Evolutionary conservation across 768 basidiomycete genomes (phyloP), one percentile per base, ranked within the genome.

Genomic region (Tylopilus sp.): DNA sequence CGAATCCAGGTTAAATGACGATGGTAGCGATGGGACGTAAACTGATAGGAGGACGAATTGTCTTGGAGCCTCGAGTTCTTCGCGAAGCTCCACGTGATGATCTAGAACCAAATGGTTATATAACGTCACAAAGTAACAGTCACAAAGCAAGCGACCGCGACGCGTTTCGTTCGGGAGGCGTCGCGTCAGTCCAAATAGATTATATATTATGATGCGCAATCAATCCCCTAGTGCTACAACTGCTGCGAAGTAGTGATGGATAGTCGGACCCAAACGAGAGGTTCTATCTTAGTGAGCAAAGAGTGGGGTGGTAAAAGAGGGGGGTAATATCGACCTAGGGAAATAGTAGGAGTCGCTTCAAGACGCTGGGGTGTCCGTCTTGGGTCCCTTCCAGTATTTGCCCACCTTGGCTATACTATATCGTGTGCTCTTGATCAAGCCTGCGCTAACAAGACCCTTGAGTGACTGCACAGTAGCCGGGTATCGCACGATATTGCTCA

Each of bases 361-460:
- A 20, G 59, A 54, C 30, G 12, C 35, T 7, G 28, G 7, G 2
- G 21, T n/a, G 3, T 28, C 21, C 45, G 31, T 38, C 48, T 15
- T 50, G 30, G 59, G 50, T 18, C 73, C 70, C 47, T 66, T 68
- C 81, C 88, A 88, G 88, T 92, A 97, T 70, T 98, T 98, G 33
- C 79, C 69, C 18, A 95, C 73, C 73, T 98, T 98, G 41, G 85
- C 81, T 22, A 76, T 57, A 40, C 80, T 73, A 61, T 98, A 98
- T 39, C 79, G 80, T 6, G 84, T 50, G 64, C 89, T 90, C 77
- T 93, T 94, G 43, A 77, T 75, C 10, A 88, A 56, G 4, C 94
- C 94, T 9, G 90, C 88, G 51, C 85, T 92, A 18, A 88, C 79
- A 43, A 98, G 64, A 23, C 94, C 93, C 71, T 97, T 98, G 52